These are phyloP conservation scores for Ramalina peruviana DNA, from an alignment of 495 filamentous ascomycete species.

Conservation along the genomic window DNA sequence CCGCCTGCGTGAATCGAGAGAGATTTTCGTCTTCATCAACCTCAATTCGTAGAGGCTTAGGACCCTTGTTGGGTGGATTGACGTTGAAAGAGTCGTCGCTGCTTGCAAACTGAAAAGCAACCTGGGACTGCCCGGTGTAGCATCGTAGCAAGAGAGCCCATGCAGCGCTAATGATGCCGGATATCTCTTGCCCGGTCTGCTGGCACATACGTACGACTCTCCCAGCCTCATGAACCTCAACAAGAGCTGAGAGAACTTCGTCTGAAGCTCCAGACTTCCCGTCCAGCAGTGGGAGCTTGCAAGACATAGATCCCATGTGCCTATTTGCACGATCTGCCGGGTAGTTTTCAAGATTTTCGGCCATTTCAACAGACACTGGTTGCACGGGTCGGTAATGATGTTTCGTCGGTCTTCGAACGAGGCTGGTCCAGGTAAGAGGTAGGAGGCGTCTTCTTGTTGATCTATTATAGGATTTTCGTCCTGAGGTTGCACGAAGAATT, in stretches of 20 bases:
- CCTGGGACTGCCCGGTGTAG: constrained; percentile 37
- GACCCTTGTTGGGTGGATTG: neutral
- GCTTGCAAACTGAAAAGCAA: constrained; percentile 13
- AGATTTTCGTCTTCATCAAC: neutral
- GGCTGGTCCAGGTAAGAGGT: too few species aligned
- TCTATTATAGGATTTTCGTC: too few species aligned
- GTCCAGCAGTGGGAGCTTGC: constrained; percentile 13
- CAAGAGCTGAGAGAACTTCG: neutral
- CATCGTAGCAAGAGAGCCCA: constrained; percentile 42
- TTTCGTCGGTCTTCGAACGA: too few species aligned
- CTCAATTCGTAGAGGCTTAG: neutral
- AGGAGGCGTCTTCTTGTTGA: too few species aligned
- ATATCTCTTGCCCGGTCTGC: neutral
- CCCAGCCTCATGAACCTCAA: neutral
- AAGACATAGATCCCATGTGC: neutral
- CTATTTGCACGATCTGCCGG: too few species aligned
- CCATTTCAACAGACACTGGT: too few species aligned
- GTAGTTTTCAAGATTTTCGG: too few species aligned
- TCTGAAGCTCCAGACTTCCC: neutral
- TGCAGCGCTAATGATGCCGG: constrained; percentile 15
- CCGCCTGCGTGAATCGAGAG: neutral
- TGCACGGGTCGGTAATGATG: too few species aligned
- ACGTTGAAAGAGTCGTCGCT: neutral
- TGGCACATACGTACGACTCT: neutral
- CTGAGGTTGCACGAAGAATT: too few species aligned